Evolutionary conservation across 371 early-diverging fungal genomes (phyloP), one percentile per base, ranked within the genome.

Genomic region (Mortierella sp.): DNA sequence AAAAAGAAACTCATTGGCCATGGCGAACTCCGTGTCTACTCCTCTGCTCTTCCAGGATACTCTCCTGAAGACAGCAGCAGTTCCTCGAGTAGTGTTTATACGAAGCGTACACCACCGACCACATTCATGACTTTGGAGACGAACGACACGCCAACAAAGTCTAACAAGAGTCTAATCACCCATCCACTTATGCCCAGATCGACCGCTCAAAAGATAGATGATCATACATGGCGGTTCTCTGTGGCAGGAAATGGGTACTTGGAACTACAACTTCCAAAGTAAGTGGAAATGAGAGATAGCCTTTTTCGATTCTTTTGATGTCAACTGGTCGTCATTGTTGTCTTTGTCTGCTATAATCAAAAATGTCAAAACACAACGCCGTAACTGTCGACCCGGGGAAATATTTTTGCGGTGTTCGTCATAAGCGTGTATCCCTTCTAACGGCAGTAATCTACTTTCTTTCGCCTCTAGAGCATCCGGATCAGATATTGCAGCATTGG

Each of bases 111-210:
- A 15, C 76, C 64, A 0, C 57, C 43, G 5, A 61, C 70, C 3
- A 69, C 78, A 0, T 76, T 76, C 30, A 64, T 76, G 70, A 69
- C 65, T 0, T 56, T 76, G n/a, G 78, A 76, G 51, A 70, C 64
- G 12, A 50, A 69, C 19, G 70, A 70, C 19, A 60, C 67, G 2
- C 53, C 76, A 3, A 43, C 69, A 42, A 60, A 59, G 52, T 55
- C 76, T 0, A 42, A 12, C 69, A 68, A 75, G 69, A 60, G 56
- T 27, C 49, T 76, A 34, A 70, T 76, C 27, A 69, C 78, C 5
- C 78, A 76, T 23, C 78, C 78, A 12, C 27, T 76, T 44, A 61
- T 76, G 78, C 78, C 78, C 14, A 64, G 57, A 15, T 76, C 78
- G 7, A 58, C 66, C 2, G 78, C 62, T 12, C 58, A 76, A 44